phyloP scores from a whole-genome alignment of 768 basidiomycete genomes.

The Suillus hirtellus region DNA sequence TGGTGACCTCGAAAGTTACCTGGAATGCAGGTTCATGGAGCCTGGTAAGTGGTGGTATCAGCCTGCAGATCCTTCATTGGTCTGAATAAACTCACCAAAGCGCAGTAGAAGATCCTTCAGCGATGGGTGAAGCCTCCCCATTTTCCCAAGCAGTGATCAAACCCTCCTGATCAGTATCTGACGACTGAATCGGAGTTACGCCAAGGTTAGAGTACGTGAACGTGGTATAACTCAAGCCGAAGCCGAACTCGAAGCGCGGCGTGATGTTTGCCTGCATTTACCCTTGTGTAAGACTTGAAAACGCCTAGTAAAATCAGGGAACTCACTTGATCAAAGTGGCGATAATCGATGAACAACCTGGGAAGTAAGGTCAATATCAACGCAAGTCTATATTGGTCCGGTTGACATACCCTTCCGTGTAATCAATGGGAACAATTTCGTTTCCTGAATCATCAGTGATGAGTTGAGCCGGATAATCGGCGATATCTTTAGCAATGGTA shows the following conservation, averaged over 20 bases:
- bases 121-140: slow-evolving; percentile 49
- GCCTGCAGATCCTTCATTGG: not conserved
- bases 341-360: slow-evolving; percentile 64
- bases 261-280: slow-evolving; percentile 56
- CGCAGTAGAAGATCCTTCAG: slow-evolving; percentile 55
- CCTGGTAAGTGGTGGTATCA: slow-evolving; percentile 14
- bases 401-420: slow-evolving; percentile 50
- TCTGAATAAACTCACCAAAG: slow-evolving; percentile 44
- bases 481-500: slow-evolving; percentile 62
- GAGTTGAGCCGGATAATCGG: slow-evolving; percentile 60
- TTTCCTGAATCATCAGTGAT: slow-evolving; percentile 36
- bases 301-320: not conserved
- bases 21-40: slow-evolving; percentile 31
- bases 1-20: slow-evolving; percentile 36
- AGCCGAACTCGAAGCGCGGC: slow-evolving; percentile 58
- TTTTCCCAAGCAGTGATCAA: slow-evolving; percentile 51
- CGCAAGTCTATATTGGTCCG: not conserved
- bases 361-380: slow-evolving; percentile 12
- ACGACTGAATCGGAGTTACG: slow-evolving; percentile 39
- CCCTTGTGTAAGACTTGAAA: slow-evolving; percentile 3
- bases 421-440: slow-evolving; percentile 52
- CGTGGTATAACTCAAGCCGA: slow-evolving; percentile 43
- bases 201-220: slow-evolving; percentile 39
- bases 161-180: slow-evolving; percentile 22
- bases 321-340: slow-evolving; percentile 59